These are phyloP conservation scores for Chlamydomonas reinhardtii DNA, from an alignment of 163 green algal genomes.

Conservation along the genomic window DNA sequence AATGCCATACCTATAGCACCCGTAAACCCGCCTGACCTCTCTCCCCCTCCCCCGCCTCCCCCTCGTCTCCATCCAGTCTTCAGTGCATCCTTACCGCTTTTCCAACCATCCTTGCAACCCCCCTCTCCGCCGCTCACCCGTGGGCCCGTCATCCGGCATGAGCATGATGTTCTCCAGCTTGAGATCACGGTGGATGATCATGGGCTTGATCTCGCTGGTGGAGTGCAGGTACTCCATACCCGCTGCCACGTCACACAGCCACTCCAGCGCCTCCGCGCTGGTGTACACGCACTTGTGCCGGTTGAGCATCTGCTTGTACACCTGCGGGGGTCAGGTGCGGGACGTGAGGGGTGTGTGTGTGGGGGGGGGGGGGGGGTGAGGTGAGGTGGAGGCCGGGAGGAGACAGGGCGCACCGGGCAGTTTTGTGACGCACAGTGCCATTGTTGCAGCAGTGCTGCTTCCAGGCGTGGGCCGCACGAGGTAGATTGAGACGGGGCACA, in stretches of 20 bases:
- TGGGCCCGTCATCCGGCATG: constrained; percentile 16
- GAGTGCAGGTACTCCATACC: constrained; percentile 66
- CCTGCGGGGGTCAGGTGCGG: constrained; percentile 12
- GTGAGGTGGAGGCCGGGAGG: too few species aligned
- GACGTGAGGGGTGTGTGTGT: not conserved
- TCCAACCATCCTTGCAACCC: too few species aligned
- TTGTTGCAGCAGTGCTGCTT: too few species aligned
- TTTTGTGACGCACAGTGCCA: too few species aligned
- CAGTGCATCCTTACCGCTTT: too few species aligned
- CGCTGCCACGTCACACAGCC: constrained; percentile 63
- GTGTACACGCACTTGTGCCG: constrained; percentile 61
- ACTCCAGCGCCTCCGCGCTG: constrained; percentile 54
- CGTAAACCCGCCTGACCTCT: too few species aligned
- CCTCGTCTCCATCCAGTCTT: too few species aligned
- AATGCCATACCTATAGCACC: too few species aligned
- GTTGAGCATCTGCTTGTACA: constrained; percentile 71
- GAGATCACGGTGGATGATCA: constrained; percentile 64
- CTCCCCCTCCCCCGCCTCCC: not conserved
- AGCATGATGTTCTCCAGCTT: constrained; percentile 72
- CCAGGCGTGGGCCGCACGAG: too few species aligned
- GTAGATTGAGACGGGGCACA: too few species aligned
- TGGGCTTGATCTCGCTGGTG: constrained; percentile 55
- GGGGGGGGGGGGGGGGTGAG: not conserved
- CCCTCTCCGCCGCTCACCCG: not conserved
- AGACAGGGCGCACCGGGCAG: too few species aligned